phyloP scores from a whole-genome alignment of 2,329 filamentous ascomycete genomes.

The Grosmannia serpens region DNA sequence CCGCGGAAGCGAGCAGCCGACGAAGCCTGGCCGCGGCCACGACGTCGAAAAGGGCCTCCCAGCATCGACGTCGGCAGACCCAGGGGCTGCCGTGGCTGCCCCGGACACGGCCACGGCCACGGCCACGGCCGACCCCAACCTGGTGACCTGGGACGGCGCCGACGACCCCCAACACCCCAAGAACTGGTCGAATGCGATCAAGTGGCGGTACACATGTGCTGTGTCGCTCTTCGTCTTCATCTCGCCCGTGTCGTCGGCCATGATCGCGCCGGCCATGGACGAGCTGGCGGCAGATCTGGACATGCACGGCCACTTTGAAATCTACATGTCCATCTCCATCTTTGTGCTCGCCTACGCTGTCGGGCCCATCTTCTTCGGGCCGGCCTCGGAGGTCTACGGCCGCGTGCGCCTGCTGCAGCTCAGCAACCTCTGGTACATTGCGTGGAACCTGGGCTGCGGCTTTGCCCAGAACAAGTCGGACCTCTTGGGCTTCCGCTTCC shows the following conservation, averaged over 20 bases:
- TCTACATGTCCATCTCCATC: slow-evolving; percentile 41
- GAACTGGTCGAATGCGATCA: slow-evolving; percentile 43
- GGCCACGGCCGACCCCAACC: slow-evolving; percentile 12
- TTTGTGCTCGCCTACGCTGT: slow-evolving; percentile 46
- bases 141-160: slow-evolving; percentile 38
- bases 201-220: slow-evolving; percentile 44
- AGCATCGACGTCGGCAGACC: not conserved
- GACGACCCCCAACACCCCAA: slow-evolving; percentile 37
- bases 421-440: slow-evolving; percentile 53
- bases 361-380: slow-evolving; percentile 40
- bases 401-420: slow-evolving; percentile 59
- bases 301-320: slow-evolving; percentile 31
- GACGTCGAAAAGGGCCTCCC: not conserved
- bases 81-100: not conserved
- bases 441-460: slow-evolving; percentile 55
- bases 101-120: too few relatives aligned
- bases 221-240: slow-evolving; percentile 48
- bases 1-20: not conserved
- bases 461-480: slow-evolving; percentile 40
- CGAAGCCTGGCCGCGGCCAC: not conserved
- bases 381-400: slow-evolving; percentile 17
- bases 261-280: slow-evolving; percentile 38
- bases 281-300: slow-evolving; percentile 41
- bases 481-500: slow-evolving; percentile 16
- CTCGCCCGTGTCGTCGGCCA: slow-evolving; percentile 45